Evolutionary conservation across 305 asterid species (phyloP), one percentile per base, ranked within the genome.

Genomic region (Fraxinus sp.): DNA sequence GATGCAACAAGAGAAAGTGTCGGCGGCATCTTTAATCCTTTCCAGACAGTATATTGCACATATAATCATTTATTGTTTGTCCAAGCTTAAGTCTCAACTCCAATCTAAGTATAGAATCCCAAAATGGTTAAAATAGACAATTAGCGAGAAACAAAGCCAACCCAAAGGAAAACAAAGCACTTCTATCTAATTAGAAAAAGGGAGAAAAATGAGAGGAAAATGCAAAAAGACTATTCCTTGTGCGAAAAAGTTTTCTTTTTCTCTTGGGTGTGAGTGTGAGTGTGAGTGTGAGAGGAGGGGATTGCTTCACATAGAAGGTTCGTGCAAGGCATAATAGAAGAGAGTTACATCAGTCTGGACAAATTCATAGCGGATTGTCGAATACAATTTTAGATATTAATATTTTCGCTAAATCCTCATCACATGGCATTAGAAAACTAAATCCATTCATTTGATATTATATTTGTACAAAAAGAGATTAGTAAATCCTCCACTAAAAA

Each of bases 311-410:
- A 20, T 8, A 8, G 32, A 59, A 57, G 72, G 72, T 35, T 18
- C 8, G 79, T 74, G 81, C 76, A 68, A 28, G 41, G 82, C 30
- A 22, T 35, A 18, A 24, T 57, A 24, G 70, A 82, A 59, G 71
- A 36, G 46, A 70, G 70, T 68, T 55, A 44, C 33, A 44, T 16
- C 62, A 11, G 26, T 83, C 77, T 59, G 9, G 66, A 49, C 49
- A 86, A n/a, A 33, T 30, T 79, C 64, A 4, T 74, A 32, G 44
- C 39, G 46, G 41, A 76, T 78, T 16, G 7, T 80, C 62, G 30
- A 76, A 76, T 46, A 78, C 20, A 62, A 81, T 71, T 73, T 22
- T 41, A 30, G 80, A 79, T 28, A 76, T 30, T 37, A 30, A 18
- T 35, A 41, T 82, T 75, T 59, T 41, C 37, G 14, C 35, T 52